phyloP scores from a whole-genome alignment of 495 filamentous ascomycete species.

The Neurospora discreta region DNA sequence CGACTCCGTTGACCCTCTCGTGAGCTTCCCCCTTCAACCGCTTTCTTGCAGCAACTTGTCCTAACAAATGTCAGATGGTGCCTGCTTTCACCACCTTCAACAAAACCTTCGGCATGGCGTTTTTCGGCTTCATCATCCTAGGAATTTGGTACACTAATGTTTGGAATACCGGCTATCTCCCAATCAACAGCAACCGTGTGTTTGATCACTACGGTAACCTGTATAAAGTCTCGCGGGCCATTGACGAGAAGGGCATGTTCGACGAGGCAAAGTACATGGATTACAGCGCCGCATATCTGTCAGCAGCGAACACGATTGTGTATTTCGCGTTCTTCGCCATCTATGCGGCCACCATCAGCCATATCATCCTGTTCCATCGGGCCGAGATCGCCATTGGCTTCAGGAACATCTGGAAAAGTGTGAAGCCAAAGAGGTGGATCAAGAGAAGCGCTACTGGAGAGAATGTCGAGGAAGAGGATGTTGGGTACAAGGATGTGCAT shows the following conservation, averaged over 20 bases:
- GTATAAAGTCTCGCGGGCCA: conserved; percentile 27
- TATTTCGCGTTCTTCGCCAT: conserved; percentile 33
- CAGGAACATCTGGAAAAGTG: conserved; percentile 15
- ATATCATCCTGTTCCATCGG: conserved; percentile 28
- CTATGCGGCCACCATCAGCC: conserved; percentile 28
- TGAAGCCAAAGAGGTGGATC: conserved; percentile 10
- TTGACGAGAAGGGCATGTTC: conserved; percentile 28
- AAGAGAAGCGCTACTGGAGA: neutral
- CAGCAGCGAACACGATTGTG: conserved; percentile 21
- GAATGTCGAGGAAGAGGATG: conserved; percentile 1
- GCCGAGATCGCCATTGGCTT: conserved; percentile 30
- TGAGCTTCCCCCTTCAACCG: no score
- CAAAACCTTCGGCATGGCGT: conserved; percentile 21
- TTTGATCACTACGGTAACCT: conserved; percentile 27
- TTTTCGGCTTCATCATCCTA: conserved; percentile 20
- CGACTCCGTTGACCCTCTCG: conserved; percentile 22
- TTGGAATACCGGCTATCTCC: conserved; percentile 28
- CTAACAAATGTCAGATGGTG: conserved; percentile 21
- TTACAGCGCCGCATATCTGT: conserved; percentile 32
- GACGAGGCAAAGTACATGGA: conserved; percentile 22
- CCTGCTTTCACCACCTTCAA: conserved; percentile 36
- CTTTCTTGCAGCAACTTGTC: no score
- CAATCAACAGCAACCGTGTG: conserved; percentile 28
- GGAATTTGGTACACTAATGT: conserved; percentile 29
- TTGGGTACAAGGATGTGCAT: conserved; percentile 22